Evolutionary conservation across 345 rosid species (phyloP), one percentile per base, ranked within the genome.

Genomic region (Cardiospermum halicacabum): DNA sequence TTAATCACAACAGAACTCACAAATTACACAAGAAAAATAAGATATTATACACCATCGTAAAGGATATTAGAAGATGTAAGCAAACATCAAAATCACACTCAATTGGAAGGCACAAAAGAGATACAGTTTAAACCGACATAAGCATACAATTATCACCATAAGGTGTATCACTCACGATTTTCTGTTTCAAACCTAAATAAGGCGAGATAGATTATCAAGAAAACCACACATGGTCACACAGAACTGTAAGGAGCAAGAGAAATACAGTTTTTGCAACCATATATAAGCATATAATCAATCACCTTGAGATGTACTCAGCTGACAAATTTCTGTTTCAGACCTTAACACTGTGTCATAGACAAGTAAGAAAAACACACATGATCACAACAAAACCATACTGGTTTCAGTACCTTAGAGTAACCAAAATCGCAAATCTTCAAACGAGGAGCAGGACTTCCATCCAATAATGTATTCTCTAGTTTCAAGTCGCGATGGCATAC

Each of bases 361-460:
- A 48, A 51, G 24, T 25, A 54, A 28, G 24, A 40, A 31, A 54
- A 24, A 12, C 53, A 39, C 11, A 50, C n/a, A 11, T 3, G 18
- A 65, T 65, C 18, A 15, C 11, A 53, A 48, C 56, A 18, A 62
- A 22, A 60, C 18, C 40, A 59, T 7, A 70, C 2, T 13, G 60
- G 32, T 18, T 45, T 21, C 53, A 19, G 26, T 76, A 94, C 99
- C 99, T 94, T 94, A 8, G 99, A 94, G 75, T 94, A 94, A n/a
- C 99, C 99, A n/a, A 94, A 94, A 80, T 94, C 99, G 49, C 99
- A 94, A 51, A 94, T 89, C 82, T 94, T 94, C 68, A 94, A 74
- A 11, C 93, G 96, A 60, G 97, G 99, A 25, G 96, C 92, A 0
- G 96, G 89, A 70, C 97, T 94, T 63, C 99, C 99, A 75, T 94